phyloP scores from a whole-genome alignment of 2,329 filamentous ascomycete genomes.

The Xylariaceae sp. region DNA sequence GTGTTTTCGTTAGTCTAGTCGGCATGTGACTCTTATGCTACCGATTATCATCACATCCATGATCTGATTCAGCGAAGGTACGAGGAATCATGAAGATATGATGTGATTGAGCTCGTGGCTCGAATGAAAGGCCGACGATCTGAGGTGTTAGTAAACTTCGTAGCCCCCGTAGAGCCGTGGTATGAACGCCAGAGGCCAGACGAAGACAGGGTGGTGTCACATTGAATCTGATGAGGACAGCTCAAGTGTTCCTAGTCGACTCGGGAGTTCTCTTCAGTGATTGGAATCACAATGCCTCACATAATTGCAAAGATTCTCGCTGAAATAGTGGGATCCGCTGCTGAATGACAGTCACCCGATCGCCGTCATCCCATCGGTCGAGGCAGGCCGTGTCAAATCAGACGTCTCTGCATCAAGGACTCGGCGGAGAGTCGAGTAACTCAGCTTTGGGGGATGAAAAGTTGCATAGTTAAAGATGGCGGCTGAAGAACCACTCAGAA shows the following conservation, averaged over 20 bases:
- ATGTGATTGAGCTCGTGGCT: too few relatives aligned
- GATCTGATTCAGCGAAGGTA: too few relatives aligned
- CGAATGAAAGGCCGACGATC: too few relatives aligned
- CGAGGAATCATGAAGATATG: too few relatives aligned
- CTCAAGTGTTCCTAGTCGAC: slow-evolving; percentile 91
- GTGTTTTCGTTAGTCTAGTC: too few relatives aligned
- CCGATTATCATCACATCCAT: too few relatives aligned
- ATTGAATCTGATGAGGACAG: slow-evolving; percentile 90
- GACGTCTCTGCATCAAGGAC: slow-evolving; percentile 91
- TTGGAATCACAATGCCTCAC: neutral
- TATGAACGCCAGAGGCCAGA: too few relatives aligned
- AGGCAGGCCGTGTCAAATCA: slow-evolving; percentile 88
- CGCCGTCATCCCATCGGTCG: slow-evolving; percentile 93
- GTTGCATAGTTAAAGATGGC: slow-evolving; percentile 85
- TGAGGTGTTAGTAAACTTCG: too few relatives aligned
- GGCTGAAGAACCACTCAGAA: slow-evolving; percentile 84
- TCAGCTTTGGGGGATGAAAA: slow-evolving; percentile 95
- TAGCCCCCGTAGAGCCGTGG: too few relatives aligned
- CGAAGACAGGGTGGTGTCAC: slow-evolving; percentile 81
- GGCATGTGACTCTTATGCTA: too few relatives aligned
- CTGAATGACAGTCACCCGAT: slow-evolving; percentile 97
- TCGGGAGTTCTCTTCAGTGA: slow-evolving; percentile 56
- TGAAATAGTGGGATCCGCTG: slow-evolving; percentile 98
- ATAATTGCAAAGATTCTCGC: slow-evolving; percentile 24
- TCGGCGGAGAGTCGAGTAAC: slow-evolving; percentile 96